Percentiles rank a stretch among this genome's conserved stretches.
phyloP scores from a whole-genome alignment of 306 rosid species.

The Prosopis cineraria region DNA sequence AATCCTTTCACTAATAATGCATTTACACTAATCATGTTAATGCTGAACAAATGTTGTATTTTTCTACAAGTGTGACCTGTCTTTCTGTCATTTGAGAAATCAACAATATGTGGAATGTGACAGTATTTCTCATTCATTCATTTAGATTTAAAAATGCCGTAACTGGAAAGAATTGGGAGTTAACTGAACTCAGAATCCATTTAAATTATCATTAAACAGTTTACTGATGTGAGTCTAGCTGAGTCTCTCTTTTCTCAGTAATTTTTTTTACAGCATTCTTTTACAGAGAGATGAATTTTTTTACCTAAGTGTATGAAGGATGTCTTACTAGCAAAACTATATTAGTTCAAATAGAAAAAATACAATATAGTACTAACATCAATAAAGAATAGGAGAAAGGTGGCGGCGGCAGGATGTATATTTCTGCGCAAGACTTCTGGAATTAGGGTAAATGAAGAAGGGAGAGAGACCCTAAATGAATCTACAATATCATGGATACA shows the following conservation, averaged over 20 bases:
- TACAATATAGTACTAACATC: not conserved
- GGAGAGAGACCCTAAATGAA: not conserved
- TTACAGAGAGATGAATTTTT: not conserved
- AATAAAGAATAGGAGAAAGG: slow-evolving; percentile 1
- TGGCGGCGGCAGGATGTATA: not conserved
- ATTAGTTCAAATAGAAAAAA: not conserved
- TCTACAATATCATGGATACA: not conserved
- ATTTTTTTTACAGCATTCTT: not conserved
- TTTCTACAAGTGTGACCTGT: not conserved
- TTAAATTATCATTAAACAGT: not conserved
- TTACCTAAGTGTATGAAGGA: not conserved
- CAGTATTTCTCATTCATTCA: not conserved
- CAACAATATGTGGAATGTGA: not conserved
- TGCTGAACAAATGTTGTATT: not conserved
- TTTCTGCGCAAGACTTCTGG: not conserved
- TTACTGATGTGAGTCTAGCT: not conserved
- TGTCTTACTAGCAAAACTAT: not conserved
- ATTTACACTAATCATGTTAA: slow-evolving; percentile 3
- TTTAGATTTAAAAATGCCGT: not conserved
- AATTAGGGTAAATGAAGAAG: not conserved
- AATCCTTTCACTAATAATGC: not conserved
- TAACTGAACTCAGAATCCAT: not conserved
- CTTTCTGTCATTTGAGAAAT: not conserved
- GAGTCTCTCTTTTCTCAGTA: not conserved
- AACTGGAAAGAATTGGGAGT: not conserved